A percentile compares a stretch with the other conserved stretches of the same genome.
Evolutionary conservation across 495 filamentous ascomycete genomes (phyloP).

Genomic region (Penicillium manginii): DNA sequence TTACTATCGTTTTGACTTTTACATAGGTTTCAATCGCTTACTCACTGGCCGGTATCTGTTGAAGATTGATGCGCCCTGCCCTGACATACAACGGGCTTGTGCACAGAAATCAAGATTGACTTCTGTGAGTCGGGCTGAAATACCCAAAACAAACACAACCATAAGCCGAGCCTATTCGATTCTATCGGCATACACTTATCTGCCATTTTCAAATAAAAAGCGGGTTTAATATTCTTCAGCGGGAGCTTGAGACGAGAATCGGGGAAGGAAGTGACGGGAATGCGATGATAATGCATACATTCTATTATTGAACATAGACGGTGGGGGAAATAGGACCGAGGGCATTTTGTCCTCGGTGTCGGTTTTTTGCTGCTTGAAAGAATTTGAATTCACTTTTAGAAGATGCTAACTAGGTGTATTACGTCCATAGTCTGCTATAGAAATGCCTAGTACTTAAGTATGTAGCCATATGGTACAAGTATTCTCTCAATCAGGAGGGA

Average conservation of each 20-base stretch:
- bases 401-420: too few relatives aligned
- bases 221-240: background rate
- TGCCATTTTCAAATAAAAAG: background rate
- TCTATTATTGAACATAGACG: constrained; percentile 24
- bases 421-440: too few relatives aligned
- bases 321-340: background rate
- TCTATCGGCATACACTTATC: background rate
- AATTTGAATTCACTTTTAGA: too few relatives aligned
- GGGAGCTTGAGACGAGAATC: background rate
- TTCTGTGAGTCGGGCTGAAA: background rate
- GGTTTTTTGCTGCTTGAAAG: too few relatives aligned
- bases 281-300: constrained; percentile 3
- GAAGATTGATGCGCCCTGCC: constrained; percentile 13
- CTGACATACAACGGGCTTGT: background rate
- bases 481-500: too few relatives aligned
- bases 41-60: constrained; percentile 72
- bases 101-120: background rate
- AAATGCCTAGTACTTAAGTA: too few relatives aligned
- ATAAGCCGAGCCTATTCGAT: background rate
- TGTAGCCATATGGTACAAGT: too few relatives aligned
- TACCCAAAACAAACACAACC: background rate
- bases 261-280: background rate
- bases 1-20: too few relatives aligned
- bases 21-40: too few relatives aligned
- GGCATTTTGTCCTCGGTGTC: too few relatives aligned